Evolutionary conservation across 495 filamentous ascomycete genomes (phyloP).

Genomic region (Hypoxylon perforatum): DNA sequence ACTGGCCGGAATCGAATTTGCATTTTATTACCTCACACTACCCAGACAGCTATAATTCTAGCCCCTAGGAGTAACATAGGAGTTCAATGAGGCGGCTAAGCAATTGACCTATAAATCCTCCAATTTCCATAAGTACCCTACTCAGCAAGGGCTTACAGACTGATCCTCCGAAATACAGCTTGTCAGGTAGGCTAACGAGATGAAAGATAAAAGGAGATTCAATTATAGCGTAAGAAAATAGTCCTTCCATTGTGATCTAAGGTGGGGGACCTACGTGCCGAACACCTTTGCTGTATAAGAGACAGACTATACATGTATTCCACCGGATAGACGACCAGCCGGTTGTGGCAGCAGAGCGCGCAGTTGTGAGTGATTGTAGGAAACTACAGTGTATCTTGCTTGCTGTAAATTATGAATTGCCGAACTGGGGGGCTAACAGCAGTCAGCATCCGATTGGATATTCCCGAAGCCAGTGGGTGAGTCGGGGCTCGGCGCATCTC

Average conservation of each 20-base stretch:
- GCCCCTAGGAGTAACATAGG: neutral
- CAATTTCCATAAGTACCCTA: too few relatives aligned
- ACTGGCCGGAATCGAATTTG: neutral
- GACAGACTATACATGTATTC: neutral
- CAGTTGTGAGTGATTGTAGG: slow-evolving; percentile 12
- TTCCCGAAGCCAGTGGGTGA: slow-evolving; percentile 13
- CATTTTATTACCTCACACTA: neutral
- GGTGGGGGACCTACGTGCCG: slow-evolving; percentile 19
- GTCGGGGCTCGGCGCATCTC: slow-evolving; percentile 30
- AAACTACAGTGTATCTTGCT: slow-evolving; percentile 19
- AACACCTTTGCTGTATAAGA: neutral
- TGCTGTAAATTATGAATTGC: slow-evolving; percentile 33
- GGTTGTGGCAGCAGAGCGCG: slow-evolving; percentile 4
- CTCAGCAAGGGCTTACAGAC: too few relatives aligned
- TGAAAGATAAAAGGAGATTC: neutral
- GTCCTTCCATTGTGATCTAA: neutral
- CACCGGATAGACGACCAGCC: slow-evolving; percentile 30
- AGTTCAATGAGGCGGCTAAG: slow-evolving; percentile 8
- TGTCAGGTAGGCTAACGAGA: too few relatives aligned
- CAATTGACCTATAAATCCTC: neutral
- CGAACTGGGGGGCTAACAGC: slow-evolving; percentile 23
- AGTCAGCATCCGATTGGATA: slow-evolving; percentile 31
- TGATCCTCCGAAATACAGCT: too few relatives aligned
- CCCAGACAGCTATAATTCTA: neutral
- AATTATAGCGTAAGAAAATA: neutral